These are phyloP conservation scores for Hyphopichia fennica DNA, from an alignment of 1,139 yeast species.

Conservation along the genomic window DNA sequence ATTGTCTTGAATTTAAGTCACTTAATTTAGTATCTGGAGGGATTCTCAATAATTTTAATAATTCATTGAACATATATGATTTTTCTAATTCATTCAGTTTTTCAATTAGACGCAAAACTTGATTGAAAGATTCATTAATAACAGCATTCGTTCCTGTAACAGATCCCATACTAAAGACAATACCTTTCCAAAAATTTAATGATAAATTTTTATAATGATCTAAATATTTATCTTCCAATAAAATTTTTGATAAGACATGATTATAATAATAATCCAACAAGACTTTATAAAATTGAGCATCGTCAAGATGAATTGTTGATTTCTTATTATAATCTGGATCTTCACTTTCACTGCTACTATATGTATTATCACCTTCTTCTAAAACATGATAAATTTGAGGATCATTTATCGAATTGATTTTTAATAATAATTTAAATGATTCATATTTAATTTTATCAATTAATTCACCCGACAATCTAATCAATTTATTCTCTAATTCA, in stretches of 20 bases:
- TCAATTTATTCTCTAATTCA: constrained; percentile 30
- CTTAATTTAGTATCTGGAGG: constrained; percentile 8
- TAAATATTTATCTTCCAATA: constrained; percentile 10
- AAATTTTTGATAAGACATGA: constrained; percentile 1
- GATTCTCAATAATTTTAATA: constrained; percentile 17
- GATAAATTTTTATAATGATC: constrained; percentile 15
- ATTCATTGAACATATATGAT: constrained; percentile 9
- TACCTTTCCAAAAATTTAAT: constrained; percentile 56
- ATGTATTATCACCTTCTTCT: constrained; percentile 1
- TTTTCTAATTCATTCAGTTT: constrained; percentile 11
- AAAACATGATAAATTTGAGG: neutral
- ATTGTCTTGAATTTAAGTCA: constrained; percentile 13
- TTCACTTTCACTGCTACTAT: constrained; percentile 2
- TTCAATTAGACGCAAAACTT: constrained; percentile 38
- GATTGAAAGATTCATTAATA: constrained; percentile 43
- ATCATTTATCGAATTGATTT: constrained; percentile 4
- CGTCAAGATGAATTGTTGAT: neutral
- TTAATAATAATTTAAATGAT: constrained; percentile 25
- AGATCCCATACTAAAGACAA: constrained; percentile 60
- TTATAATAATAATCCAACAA: constrained; percentile 20
- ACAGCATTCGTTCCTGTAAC: constrained; percentile 51
- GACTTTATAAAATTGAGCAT: constrained; percentile 22
- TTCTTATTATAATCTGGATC: neutral
- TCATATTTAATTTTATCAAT: constrained; percentile 30
- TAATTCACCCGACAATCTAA: constrained; percentile 51